These are phyloP conservation scores for Dendrostoma leiphaemia DNA, from an alignment of 2,329 filamentous ascomycete genomes.

Conservation along the genomic window DNA sequence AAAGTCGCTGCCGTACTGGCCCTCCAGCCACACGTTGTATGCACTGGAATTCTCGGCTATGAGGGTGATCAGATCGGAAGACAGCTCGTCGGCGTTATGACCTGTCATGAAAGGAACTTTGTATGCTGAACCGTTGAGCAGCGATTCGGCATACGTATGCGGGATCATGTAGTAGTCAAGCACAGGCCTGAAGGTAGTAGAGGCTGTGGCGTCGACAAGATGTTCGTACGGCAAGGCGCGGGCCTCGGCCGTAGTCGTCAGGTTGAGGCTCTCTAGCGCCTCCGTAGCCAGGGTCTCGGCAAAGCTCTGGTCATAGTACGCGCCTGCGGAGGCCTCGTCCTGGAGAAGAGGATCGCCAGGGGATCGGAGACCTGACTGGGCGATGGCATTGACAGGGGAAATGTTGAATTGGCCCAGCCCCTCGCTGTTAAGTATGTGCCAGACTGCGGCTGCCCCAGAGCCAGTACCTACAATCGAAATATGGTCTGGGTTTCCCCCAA, in stretches of 20 bases:
- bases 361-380: neutral
- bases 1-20: neutral
- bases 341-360: neutral
- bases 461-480: slow-evolving; percentile 67
- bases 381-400: neutral
- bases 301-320: neutral
- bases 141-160: neutral
- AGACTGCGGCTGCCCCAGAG: slow-evolving; percentile 55
- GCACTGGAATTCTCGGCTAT: too few species aligned
- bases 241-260: neutral
- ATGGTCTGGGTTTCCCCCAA: slow-evolving; percentile 67
- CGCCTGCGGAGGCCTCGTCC: neutral
- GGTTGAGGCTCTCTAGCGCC: neutral
- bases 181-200: neutral
- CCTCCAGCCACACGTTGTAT: neutral
- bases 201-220: neutral
- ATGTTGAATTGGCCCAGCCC: neutral
- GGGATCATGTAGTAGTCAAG: slow-evolving; percentile 1
- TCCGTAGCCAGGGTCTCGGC: neutral
- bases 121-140: neutral
- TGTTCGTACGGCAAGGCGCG: neutral
- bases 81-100: neutral
- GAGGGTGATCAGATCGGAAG: too few species aligned
- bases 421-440: neutral
- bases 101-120: neutral